A percentile compares a stretch with the other conserved stretches of the same genome.
Evolutionary conservation across 2,329 filamentous ascomycete genomes (phyloP).

Genomic region (Penicillium sp.): DNA sequence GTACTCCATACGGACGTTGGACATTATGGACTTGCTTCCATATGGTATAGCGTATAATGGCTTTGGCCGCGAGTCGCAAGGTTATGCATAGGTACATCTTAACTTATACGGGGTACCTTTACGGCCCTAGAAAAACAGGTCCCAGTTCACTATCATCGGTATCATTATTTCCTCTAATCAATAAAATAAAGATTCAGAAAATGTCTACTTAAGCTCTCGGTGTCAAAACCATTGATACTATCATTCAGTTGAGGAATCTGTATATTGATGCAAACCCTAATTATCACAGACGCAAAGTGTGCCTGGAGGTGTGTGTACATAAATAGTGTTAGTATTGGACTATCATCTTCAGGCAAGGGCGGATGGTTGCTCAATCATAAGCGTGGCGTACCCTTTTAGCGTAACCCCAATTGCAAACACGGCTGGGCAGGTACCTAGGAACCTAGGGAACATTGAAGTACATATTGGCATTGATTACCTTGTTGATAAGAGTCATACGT

Average conservation of each 20-base stretch:
- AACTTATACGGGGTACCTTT: not conserved
- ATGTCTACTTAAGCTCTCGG: slow-evolving; percentile 3
- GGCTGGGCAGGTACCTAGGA: slow-evolving; percentile 11
- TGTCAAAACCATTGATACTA: not conserved
- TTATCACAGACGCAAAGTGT: not conserved
- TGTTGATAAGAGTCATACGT: not conserved
- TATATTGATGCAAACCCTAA: slow-evolving; percentile 7
- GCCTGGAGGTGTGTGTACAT: not conserved
- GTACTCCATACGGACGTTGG: not conserved
- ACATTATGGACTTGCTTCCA: not conserved
- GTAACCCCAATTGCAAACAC: slow-evolving; percentile 21
- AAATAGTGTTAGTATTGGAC: not conserved
- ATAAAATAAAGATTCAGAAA: not conserved
- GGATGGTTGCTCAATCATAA: slow-evolving; percentile 19
- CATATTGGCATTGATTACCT: not conserved
- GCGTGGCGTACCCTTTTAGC: slow-evolving; percentile 17
- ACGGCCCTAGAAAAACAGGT: not conserved
- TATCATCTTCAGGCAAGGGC: slow-evolving; percentile 7
- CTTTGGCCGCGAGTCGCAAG: not conserved
- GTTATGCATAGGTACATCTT: slow-evolving; percentile 2
- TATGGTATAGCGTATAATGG: not conserved
- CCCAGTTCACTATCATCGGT: not conserved
- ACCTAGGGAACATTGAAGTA: not conserved
- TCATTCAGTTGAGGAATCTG: not conserved
- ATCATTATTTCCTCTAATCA: not conserved